phyloP scores from a whole-genome alignment of 1,139 yeast species.

The Blastobotrys capitulatus region DNA sequence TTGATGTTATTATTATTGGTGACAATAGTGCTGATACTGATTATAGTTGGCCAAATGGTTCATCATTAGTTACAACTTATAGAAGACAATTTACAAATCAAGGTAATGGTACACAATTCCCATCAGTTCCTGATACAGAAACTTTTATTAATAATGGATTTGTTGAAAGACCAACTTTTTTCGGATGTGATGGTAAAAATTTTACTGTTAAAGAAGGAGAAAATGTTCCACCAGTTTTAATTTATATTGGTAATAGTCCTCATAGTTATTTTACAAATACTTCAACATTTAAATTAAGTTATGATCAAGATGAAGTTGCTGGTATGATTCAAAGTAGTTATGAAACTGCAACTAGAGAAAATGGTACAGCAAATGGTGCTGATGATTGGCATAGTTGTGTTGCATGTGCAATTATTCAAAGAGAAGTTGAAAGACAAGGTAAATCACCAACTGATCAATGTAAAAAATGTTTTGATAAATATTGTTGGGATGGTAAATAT shows the following conservation, averaged over 20 bases:
- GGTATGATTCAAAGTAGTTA: conserved; percentile 74
- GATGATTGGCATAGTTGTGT: conserved; percentile 71
- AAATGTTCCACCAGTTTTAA: conserved; percentile 61
- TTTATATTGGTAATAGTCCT: conserved; percentile 75
- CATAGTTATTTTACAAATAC: conserved; percentile 64
- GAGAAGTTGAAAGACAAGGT: conserved; percentile 71
- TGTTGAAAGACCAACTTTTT: conserved; percentile 57
- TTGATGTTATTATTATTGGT: conserved; percentile 75
- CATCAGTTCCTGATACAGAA: conserved; percentile 68
- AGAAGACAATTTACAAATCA: conserved; percentile 61
- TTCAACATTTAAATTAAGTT: conserved; percentile 67
- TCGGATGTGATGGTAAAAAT: conserved; percentile 68
- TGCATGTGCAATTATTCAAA: conserved; percentile 82
- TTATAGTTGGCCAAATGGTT: conserved; percentile 51
- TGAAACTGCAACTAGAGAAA: conserved; percentile 66
- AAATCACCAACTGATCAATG: conserved; percentile 69
- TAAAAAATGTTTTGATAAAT: conserved; percentile 60
- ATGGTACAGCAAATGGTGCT: conserved; percentile 57
- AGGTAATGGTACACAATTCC: conserved; percentile 60
- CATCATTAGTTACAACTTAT: conserved; percentile 58
- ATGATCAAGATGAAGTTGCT: conserved; percentile 53
- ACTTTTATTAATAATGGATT: conserved; percentile 47
- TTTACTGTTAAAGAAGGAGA: conserved; percentile 39
- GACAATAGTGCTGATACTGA: conserved; percentile 85
- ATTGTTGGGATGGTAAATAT: conserved; percentile 78